These are phyloP conservation scores for Talaromyces sp. DNA, from an alignment of 2,329 filamentous ascomycete genomes.

Conservation along the genomic window DNA sequence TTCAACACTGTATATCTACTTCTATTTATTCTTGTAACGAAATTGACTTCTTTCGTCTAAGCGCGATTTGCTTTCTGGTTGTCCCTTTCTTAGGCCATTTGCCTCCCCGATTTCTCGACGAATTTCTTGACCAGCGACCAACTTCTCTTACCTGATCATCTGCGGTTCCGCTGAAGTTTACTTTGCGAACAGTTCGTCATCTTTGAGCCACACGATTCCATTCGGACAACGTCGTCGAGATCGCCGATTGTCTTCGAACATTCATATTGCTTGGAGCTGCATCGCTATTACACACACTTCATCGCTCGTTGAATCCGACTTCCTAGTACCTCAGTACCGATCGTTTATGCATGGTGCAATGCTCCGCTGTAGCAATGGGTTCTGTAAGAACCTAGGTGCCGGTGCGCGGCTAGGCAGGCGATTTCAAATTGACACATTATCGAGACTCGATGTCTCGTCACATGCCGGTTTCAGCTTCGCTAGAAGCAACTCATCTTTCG, in stretches of 20 bases:
- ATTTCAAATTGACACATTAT: constrained; percentile 2
- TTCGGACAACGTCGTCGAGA: neutral
- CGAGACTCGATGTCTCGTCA: neutral
- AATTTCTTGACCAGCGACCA: neutral
- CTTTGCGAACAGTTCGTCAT: neutral
- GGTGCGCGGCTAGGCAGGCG: neutral
- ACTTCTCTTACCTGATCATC: neutral
- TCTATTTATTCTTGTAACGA: neutral
- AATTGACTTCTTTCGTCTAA: neutral
- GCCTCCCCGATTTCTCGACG: neutral
- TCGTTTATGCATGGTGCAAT: neutral
- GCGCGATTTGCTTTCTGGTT: neutral
- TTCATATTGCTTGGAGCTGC: neutral
- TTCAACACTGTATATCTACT: neutral
- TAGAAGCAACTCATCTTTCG: neutral
- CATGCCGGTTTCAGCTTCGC: neutral
- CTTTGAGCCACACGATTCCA: neutral
- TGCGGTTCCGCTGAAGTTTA: neutral
- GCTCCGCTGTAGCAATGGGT: constrained; percentile 16
- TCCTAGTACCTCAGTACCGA: neutral
- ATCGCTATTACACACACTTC: neutral
- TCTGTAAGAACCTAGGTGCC: constrained; percentile 3
- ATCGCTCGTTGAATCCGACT: neutral
- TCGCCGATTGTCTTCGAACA: neutral
- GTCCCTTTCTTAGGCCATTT: neutral